These are phyloP conservation scores for Akebia trifoliata DNA, from an alignment of 164 flowering plant species.

Conservation along the genomic window DNA sequence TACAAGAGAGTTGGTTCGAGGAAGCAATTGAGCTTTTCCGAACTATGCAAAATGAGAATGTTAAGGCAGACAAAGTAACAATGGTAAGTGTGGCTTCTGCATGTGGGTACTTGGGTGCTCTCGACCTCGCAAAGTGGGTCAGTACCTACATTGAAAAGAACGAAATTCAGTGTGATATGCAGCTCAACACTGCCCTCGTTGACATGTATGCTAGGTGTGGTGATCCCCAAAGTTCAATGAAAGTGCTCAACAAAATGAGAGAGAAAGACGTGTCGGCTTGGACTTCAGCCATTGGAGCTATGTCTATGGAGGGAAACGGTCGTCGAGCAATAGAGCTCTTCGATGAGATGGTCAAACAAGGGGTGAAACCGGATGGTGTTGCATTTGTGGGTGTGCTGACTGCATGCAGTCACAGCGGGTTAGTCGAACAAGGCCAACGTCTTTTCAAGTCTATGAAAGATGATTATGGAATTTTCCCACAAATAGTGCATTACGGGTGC, in stretches of 20 bases:
- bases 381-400: constrained; percentile 39
- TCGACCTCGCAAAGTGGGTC: constrained; percentile 45
- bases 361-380: constrained; percentile 42
- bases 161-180: constrained; percentile 31
- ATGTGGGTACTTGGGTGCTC: constrained; percentile 45
- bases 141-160: constrained; percentile 29
- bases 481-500: constrained; percentile 48
- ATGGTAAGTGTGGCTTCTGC: constrained; percentile 43
- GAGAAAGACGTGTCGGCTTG: constrained; percentile 51
- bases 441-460: constrained; percentile 36
- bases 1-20: constrained; percentile 39
- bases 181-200: constrained; percentile 42
- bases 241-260: constrained; percentile 29
- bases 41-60: constrained; percentile 35
- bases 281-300: constrained; percentile 51
- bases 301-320: constrained; percentile 49
- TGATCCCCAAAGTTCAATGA: constrained; percentile 36
- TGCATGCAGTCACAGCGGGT: constrained; percentile 54
- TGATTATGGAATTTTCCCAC: constrained; percentile 29
- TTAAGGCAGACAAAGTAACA: constrained; percentile 35
- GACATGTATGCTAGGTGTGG: constrained; percentile 69
- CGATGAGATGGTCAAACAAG: constrained; percentile 36
- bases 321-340: constrained; percentile 37
- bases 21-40: constrained; percentile 47
- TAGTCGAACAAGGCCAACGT: constrained; percentile 38